These are phyloP conservation scores for Cytospora paraplurivora DNA, from an alignment of 2,329 filamentous ascomycete genomes.

Conservation along the genomic window DNA sequence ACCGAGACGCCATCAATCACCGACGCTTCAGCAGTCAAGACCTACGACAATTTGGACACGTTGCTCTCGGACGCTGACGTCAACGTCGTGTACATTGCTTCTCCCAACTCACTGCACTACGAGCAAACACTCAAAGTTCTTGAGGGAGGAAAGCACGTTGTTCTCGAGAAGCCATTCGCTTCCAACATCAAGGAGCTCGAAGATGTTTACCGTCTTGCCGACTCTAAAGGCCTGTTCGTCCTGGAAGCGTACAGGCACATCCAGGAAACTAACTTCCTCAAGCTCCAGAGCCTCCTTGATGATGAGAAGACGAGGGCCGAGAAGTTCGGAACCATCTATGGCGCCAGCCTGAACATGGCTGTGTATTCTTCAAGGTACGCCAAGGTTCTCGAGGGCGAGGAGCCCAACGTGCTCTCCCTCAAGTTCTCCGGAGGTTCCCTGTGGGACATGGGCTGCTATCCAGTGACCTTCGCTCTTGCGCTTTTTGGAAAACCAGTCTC, in stretches of 20 bases:
- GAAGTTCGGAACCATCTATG: conserved; percentile 24
- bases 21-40: conserved; percentile 18
- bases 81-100: conserved; percentile 43
- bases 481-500: conserved; percentile 26
- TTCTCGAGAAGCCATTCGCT: conserved; percentile 57
- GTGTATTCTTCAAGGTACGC: conserved; percentile 23
- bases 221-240: conserved; percentile 25
- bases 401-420: conserved; percentile 28
- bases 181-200: conserved; percentile 50
- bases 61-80: conserved; percentile 35
- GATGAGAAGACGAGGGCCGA: conserved; percentile 18
- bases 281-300: conserved; percentile 21
- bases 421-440: conserved; percentile 24
- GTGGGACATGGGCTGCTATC: conserved; percentile 29
- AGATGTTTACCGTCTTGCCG: conserved; percentile 48
- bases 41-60: conserved; percentile 27
- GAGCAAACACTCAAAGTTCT: conserved; percentile 49
- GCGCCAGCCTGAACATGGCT: conserved; percentile 26
- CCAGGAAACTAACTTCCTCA: conserved; percentile 28
- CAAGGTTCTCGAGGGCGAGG: conserved; percentile 25
- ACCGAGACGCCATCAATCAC: conserved; percentile 23
- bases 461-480: conserved; percentile 22
- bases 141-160: conserved; percentile 54
- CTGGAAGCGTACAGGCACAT: conserved; percentile 30
- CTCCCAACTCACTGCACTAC: conserved; percentile 53